Percentiles rank a stretch among this genome's conserved stretches.
Evolutionary conservation across 1,139 yeast genomes (phyloP).

Genomic region (Debaryomyces nepalensis): DNA sequence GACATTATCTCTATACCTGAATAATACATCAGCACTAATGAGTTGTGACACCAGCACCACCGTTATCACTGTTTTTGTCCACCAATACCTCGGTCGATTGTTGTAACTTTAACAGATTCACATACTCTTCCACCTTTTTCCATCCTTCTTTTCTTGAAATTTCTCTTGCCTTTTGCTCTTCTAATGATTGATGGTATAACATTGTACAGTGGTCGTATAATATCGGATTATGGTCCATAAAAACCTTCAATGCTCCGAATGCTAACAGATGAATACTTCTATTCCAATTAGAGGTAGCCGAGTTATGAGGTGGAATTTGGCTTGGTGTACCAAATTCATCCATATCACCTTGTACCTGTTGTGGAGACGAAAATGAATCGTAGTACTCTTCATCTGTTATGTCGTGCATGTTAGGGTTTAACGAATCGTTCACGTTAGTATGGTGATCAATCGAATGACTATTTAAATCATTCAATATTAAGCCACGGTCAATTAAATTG

Average conservation of each 20-base stretch:
- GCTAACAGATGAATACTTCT: constrained; percentile 91
- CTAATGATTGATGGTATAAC: constrained; percentile 75
- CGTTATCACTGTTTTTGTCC: constrained; percentile 13
- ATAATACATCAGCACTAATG: constrained; percentile 16
- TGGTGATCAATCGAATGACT: constrained; percentile 22
- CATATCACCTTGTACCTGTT: constrained; percentile 26
- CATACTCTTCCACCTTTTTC: constrained; percentile 73
- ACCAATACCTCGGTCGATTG: constrained; percentile 3
- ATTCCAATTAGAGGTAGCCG: constrained; percentile 74
- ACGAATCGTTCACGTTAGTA: constrained; percentile 19
- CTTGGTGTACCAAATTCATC: constrained; percentile 34
- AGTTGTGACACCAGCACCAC: constrained; percentile 23
- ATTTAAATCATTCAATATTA: constrained; percentile 32
- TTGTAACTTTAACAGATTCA: constrained; percentile 26
- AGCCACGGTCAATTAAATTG: constrained; percentile 46
- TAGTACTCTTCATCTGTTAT: constrained; percentile 52
- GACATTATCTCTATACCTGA: neutral
- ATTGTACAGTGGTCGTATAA: constrained; percentile 91
- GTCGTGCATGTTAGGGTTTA: constrained; percentile 16
- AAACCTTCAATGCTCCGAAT: constrained; percentile 86
- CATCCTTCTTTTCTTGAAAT: constrained; percentile 71
- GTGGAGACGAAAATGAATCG: constrained; percentile 47
- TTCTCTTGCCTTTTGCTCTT: constrained; percentile 66
- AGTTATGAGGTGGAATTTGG: constrained; percentile 46
- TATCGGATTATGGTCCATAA: constrained; percentile 91